Base-by-base conservation (phyloP, 1,284 basidiomycete species). In the Puccinia triticina region DNA sequence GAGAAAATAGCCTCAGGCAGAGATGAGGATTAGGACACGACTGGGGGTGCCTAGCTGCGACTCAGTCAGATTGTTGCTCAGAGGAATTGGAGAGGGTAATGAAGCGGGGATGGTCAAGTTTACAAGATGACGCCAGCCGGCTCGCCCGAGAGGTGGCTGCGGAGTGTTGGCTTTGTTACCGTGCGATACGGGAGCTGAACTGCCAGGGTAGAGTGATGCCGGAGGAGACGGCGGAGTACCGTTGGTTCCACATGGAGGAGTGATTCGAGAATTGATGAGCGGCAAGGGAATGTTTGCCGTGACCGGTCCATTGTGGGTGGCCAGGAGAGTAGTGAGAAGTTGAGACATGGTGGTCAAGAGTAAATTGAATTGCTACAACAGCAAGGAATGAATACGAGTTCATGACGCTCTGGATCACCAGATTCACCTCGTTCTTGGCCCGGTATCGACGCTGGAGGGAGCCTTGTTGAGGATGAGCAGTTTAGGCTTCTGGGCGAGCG, bases 401-500 rank as follows among this genome's bases (percentile, higher is more conserved):
- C 73, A 96, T 89, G 83, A 97, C 95, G n/a, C n/a, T n/a, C n/a
- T n/a, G n/a, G n/a, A n/a, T n/a, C n/a, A n/a, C n/a, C n/a, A n/a
- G n/a, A n/a, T 98, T 96, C 43, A 95, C 93, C 90, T 92, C 85
- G 29, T 83, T 77, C 83, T 97, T 95, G 26, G 93, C 0, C 92
- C 91, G 5, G 94, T 94, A 86, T 98, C 95, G 77, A 97, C 88
- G 2, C 95, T 93, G 12, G 87, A 88, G 0, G 89, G 89, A 11
- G 89, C 89, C 86, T 89, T 89, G 81, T 89, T 89, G 12, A 89
- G 85, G 2, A 89, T 86, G n/a, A 89, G 83, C n/a, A 89, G 88
- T 3, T 86, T 86, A 0, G 89, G 89, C 80, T 89, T 87, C 50
- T 88, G 86, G 2, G 89, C 87, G 16, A 89, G 84, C 0, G 89